Evolutionary conservation across 495 filamentous ascomycete genomes (phyloP).

Genomic region (Hypoxylon rickii): DNA sequence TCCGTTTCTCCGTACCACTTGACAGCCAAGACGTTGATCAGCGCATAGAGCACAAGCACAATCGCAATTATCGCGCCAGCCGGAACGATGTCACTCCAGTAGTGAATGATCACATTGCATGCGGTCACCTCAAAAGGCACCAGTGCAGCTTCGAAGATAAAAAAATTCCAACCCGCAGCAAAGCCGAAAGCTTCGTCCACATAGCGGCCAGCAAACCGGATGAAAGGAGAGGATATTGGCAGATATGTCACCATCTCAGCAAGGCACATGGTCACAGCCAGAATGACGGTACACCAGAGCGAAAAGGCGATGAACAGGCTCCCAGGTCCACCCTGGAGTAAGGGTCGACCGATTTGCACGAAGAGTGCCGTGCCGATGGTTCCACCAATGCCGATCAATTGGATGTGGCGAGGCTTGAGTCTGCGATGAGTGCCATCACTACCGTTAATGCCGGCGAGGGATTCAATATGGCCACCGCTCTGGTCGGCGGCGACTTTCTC

Average conservation of each 20-base stretch:
- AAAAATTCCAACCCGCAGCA: conserved; percentile 71
- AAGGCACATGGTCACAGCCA: conserved; percentile 64
- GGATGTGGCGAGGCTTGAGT: conserved; percentile 56
- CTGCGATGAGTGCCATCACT: conserved; percentile 44
- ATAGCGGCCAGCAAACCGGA: conserved; percentile 73
- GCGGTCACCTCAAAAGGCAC: conserved; percentile 69
- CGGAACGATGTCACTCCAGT: conserved; percentile 64
- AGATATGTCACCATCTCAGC: conserved; percentile 77
- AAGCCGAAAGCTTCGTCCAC: conserved; percentile 67
- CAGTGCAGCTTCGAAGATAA: conserved; percentile 63
- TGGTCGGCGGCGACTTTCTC: conserved; percentile 23
- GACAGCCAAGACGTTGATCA: conserved; percentile 60
- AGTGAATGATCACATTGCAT: conserved; percentile 65
- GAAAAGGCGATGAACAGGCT: conserved; percentile 79
- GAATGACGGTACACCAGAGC: conserved; percentile 62
- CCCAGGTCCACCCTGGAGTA: conserved; percentile 74
- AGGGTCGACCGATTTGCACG: conserved; percentile 69
- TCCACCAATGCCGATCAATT: conserved; percentile 52
- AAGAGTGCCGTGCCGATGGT: conserved; percentile 76
- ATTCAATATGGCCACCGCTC: conserved; percentile 21
- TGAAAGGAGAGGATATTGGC: conserved; percentile 74
- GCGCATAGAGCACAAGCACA: conserved; percentile 60
- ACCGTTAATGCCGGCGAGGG: conserved; percentile 21
- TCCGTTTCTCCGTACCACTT: conserved; percentile 68
- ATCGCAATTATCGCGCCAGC: conserved; percentile 61